Evolutionary conservation across 495 filamentous ascomycete species (phyloP), one percentile per base, ranked within the genome.

Genomic region (Darksidea phi): DNA sequence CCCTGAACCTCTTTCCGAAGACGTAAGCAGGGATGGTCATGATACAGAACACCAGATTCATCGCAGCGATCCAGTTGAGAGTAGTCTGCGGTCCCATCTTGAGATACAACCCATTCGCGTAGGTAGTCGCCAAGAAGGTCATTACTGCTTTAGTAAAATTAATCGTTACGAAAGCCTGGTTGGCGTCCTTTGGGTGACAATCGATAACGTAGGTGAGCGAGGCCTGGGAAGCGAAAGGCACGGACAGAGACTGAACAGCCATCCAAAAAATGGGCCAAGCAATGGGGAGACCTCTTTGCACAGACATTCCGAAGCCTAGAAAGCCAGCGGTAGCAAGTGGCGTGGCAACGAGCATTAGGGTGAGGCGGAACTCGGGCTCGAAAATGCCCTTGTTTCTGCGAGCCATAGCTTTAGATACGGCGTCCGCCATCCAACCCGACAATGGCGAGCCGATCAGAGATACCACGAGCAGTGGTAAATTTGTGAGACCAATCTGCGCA

Each of bases 241-340:
- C 96, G 1, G 94, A 94, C 70, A 98, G 96, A 7, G 89, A 92
- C 58, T 96, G 86, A 48, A 95, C 70, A 1, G 91, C 92, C 64
- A 97, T 96, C 77, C 97, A 97, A 0, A 95, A 71, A 0, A 93
- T 96, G 1, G 94, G 94, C 21, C 96, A 90, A 56, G 95, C 94
- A 88, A 90, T 95, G 17, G 80, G 75, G 71, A 95, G 82, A n/a
- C 79, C 77, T 24, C 83, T 77, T 50, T 87, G 72, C 0, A 89
- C 90, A 26, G 86, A 90, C 93, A 93, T 97, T 4, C 93, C 93
- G 69, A 92, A 97, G 10, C 90, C 93, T 82, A 96, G 94, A 38
- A 97, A 78, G 2, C 93, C 94, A 6, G 85, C 84, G 0, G 93
- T 97, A 13, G 85, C 82, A 47, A 97, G 60, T 0, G 86, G 82